Base-by-base conservation (phyloP, 2,329 filamentous ascomycete genomes). In the Xylogone sp. region DNA sequence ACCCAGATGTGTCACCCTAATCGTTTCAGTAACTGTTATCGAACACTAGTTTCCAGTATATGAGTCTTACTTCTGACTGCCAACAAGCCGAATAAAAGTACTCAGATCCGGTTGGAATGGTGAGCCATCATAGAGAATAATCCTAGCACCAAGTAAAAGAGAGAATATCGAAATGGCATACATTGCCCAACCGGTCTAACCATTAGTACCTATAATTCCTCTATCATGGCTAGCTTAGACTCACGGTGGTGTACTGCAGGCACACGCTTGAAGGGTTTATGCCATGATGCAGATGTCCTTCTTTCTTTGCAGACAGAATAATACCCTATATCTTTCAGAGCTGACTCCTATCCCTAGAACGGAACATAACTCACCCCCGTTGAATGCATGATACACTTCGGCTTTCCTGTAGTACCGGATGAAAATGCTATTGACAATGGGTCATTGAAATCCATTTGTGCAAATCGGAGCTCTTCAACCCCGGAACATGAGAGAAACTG, bases 171-270 rank as follows among this genome's bases (percentile, higher is more conserved):
- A 79, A 5, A 75, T 71, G 7, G 90, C 70, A 64, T 91, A 93
- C 88, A 94, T 93, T 69, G 93, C 92, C 89, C 89, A 93, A 0
- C 87, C 86, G 0, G 86, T 88, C n/a, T n/a, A n/a, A n/a, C n/a
- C n/a, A n/a, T n/a, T n/a, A n/a, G n/a, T n/a, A n/a, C n/a, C n/a
- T n/a, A n/a, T n/a, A n/a, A n/a, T n/a, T n/a, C n/a, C n/a, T n/a
- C n/a, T n/a, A n/a, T n/a, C n/a, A n/a, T n/a, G n/a, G n/a, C n/a
- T n/a, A n/a, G n/a, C n/a, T n/a, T n/a, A n/a, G n/a, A n/a, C n/a
- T n/a, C n/a, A n/a, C n/a, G 0, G 75, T 78, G 0, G 75, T 84
- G 60, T 79, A 84, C 59, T 83, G 81, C 46, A 83, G 56, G 6
- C n/a, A n/a, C n/a, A n/a, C n/a, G n/a, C n/a, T n/a, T n/a, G n/a